Evolutionary conservation across 495 filamentous ascomycete genomes (phyloP).

Genomic region (Neurospora sp.): DNA sequence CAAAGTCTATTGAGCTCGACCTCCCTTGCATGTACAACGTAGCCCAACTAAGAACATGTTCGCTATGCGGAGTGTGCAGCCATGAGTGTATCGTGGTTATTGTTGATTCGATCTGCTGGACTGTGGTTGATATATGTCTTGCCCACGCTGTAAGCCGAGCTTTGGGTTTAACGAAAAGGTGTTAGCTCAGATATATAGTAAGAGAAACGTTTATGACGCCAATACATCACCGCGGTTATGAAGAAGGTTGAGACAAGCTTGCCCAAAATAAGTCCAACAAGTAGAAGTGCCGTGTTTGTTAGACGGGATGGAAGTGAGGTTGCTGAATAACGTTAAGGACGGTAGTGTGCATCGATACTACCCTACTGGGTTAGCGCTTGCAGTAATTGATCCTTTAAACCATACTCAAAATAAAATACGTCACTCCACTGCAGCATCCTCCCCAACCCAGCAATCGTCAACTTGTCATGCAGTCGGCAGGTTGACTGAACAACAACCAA

Average conservation of each 20-base stretch:
- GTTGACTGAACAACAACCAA: not conserved
- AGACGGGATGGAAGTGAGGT: not conserved
- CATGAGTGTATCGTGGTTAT: not conserved
- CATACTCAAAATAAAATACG: not conserved
- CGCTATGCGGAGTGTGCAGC: not conserved
- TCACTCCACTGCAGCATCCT: slow-evolving; percentile 6
- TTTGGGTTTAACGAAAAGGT: not conserved
- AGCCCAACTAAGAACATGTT: not conserved
- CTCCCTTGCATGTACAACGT: not conserved
- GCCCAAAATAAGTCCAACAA: not conserved
- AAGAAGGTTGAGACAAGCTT: not conserved
- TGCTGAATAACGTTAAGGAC: not conserved
- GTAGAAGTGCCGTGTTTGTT: no score
- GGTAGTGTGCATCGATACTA: not conserved
- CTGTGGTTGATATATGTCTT: not conserved
- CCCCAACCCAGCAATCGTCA: not conserved
- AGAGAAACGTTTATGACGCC: no score
- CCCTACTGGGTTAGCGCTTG: not conserved
- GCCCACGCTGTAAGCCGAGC: not conserved
- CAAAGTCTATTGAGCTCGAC: no score
- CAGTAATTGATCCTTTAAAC: not conserved
- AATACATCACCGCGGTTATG: not conserved
- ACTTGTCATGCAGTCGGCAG: not conserved
- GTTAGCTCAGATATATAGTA: no score
- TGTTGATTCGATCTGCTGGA: not conserved